These are phyloP conservation scores for Leishmania aethiopica DNA, from an alignment of 208 protist genomes.

Conservation along the genomic window DNA sequence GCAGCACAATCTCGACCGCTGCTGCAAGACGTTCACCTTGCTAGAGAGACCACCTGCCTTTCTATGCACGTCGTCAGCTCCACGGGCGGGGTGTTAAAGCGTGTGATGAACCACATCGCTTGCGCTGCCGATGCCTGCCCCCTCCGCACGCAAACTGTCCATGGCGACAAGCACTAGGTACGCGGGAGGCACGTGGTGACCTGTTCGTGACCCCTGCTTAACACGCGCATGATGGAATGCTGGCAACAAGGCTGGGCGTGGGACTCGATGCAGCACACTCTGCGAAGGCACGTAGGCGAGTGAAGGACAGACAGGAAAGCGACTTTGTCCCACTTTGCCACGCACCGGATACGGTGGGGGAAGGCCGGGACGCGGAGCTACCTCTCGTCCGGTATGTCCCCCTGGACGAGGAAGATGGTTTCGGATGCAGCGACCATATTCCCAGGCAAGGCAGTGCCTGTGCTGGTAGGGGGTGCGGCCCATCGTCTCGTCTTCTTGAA, in stretches of 20 bases:
- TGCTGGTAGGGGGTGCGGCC: slow-evolving; percentile 37
- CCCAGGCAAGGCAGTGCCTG: slow-evolving; percentile 9
- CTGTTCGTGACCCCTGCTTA: slow-evolving; percentile 42
- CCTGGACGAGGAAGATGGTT: slow-evolving; percentile 60
- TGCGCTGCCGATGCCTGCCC: neutral
- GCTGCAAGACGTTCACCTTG: slow-evolving; percentile 4
- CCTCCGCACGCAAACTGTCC: neutral
- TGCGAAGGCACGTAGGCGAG: slow-evolving; percentile 18
- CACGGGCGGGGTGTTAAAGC: neutral
- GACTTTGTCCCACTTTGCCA: slow-evolving; percentile 30
- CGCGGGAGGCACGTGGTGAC: slow-evolving; percentile 33
- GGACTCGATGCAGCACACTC: slow-evolving; percentile 30
- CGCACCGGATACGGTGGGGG: slow-evolving; percentile 28
- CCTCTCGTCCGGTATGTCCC: slow-evolving; percentile 56
- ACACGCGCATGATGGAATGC: neutral
- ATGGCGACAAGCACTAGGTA: neutral
- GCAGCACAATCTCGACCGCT: slow-evolving; percentile 16
- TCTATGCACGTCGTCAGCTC: neutral
- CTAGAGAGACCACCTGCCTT: neutral
- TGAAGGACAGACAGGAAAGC: slow-evolving; percentile 5
- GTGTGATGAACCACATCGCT: neutral
- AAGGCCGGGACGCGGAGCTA: slow-evolving; percentile 18
- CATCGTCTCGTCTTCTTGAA: slow-evolving; percentile 30
- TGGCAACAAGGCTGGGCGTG: slow-evolving; percentile 18
- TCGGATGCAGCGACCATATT: slow-evolving; percentile 35